Base-by-base conservation (phyloP, 495 filamentous ascomycete species). In the Penicillium waksmanii region DNA sequence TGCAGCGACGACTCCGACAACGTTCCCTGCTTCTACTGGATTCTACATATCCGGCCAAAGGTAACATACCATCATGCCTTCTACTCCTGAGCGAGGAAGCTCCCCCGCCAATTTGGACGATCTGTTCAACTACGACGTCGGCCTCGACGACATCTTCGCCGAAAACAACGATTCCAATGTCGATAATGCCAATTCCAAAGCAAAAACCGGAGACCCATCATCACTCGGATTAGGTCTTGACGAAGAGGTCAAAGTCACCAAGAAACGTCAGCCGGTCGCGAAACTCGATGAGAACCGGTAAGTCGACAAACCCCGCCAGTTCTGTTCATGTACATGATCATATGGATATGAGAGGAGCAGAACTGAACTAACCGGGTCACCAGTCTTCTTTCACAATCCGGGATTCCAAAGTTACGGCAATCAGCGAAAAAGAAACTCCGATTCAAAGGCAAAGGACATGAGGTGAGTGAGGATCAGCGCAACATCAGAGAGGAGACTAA, bases 401-500 rank as follows among this genome's bases (percentile, higher is more conserved):
- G 95, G 6, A 91, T 98, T 51, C 91, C 92, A 5, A 94, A 90
- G 65, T 75, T 99, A 31, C 84, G 90, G 48, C 82, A 80, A 51
- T 85, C 85, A 65, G 85, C 90, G 3, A 88, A 85, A 51, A 83
- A 85, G 53, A 84, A 85, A 12, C 74, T 98, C 23, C 90, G 82
- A 62, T 87, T 97, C 58, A 95, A 91, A 69, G 95, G 95, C 31
- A 98, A 96, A 78, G 93, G 93, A 8, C 89, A 97, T 67, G 95
- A 97, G 82, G 92, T 95, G 75, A 33, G 46, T 19, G 12, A 21
- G 17, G 42, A 17, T 19, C 17, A 21, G 42, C 42, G n/a, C n/a
- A 12, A 19, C 5, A 44, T 3, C 17, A 19, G 17, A 8, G 23
- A 12, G 42, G 42, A 50, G n/a, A 25, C 51, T 23, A 23, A 23